A percentile compares a stretch with the other conserved stretches of the same genome.
Conservation (phyloP, 305 asterid species). For the Fraxinus angustifolia region DNA sequence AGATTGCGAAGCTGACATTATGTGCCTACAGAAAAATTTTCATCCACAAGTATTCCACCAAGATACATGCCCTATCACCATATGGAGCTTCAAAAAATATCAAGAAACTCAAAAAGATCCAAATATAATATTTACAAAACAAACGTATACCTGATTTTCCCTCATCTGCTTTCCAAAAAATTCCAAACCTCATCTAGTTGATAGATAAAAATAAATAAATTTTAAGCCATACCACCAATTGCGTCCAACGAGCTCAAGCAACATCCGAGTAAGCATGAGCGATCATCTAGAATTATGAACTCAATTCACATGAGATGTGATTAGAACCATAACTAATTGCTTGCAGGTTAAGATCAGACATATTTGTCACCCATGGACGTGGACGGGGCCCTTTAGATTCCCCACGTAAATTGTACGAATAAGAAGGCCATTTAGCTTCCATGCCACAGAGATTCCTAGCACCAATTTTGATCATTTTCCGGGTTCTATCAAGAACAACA, state of each 20-base stretch:
- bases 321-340: conserved; percentile 84
- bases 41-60: background rate
- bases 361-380: conserved; percentile 59
- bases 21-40: background rate
- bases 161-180: background rate
- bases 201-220: background rate
- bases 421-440: conserved; percentile 35
- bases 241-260: background rate
- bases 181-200: background rate
- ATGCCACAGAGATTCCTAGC: conserved; percentile 27
- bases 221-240: background rate
- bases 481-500: conserved; percentile 81
- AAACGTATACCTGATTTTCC: background rate
- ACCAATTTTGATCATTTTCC: conserved; percentile 48
- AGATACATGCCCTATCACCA: background rate
- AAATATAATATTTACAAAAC: background rate
- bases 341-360: conserved; percentile 40
- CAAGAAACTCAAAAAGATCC: background rate
- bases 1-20: background rate
- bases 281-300: background rate
- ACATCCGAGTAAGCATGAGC: conserved; percentile 20
- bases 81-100: background rate
- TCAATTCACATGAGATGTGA: conserved; percentile 51
- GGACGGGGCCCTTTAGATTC: conserved; percentile 41
- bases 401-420: conserved; percentile 59